Evolutionary conservation across 2,329 filamentous ascomycete species (phyloP).

Genomic region (Aquanectria penicillioides): DNA sequence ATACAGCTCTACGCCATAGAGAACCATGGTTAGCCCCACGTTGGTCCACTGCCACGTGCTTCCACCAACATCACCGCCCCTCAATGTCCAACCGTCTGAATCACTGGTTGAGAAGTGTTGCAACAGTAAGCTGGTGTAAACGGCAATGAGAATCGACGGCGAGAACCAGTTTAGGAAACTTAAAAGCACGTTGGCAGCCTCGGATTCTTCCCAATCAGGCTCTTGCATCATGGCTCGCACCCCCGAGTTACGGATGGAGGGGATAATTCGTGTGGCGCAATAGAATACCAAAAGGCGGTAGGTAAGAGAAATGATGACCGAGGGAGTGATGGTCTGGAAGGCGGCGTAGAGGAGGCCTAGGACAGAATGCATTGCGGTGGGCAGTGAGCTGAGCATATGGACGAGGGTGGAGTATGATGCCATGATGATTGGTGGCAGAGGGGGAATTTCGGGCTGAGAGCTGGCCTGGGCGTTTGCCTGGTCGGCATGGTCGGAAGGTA

Average conservation of each 20-base stretch:
- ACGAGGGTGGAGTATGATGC: conserved; percentile 94
- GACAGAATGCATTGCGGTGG: conserved; percentile 82
- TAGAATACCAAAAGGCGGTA: conserved; percentile 97
- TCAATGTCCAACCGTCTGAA: conserved; percentile 82
- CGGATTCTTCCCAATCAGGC: conserved; percentile 84
- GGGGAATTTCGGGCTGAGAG: conserved; percentile 87
- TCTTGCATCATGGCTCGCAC: conserved; percentile 85
- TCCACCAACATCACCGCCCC: conserved; percentile 81
- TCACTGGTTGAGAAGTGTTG: conserved; percentile 90
- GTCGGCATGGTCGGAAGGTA: conserved; percentile 76
- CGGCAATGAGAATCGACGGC: conserved; percentile 91
- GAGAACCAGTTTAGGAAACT: conserved; percentile 93
- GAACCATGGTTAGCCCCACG: conserved; percentile 83
- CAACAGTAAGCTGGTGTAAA: conserved; percentile 94
- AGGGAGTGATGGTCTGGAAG: conserved; percentile 94
- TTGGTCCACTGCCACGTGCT: conserved; percentile 96
- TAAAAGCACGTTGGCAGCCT: conserved; percentile 82
- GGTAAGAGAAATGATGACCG: conserved; percentile 92
- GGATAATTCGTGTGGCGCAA: conserved; percentile 94
- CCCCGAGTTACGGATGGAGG: conserved; percentile 87
- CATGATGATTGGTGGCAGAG: conserved; percentile 98
- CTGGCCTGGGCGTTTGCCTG: conserved; percentile 59
- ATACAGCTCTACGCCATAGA: conserved; percentile 92
- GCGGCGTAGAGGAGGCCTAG: conserved; percentile 90
- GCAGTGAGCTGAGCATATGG: conserved; percentile 84